A percentile compares a stretch with the other conserved stretches of the same genome.
Conservation (phyloP, 805 yeast genomes). For the Candida tallmaniae region DNA sequence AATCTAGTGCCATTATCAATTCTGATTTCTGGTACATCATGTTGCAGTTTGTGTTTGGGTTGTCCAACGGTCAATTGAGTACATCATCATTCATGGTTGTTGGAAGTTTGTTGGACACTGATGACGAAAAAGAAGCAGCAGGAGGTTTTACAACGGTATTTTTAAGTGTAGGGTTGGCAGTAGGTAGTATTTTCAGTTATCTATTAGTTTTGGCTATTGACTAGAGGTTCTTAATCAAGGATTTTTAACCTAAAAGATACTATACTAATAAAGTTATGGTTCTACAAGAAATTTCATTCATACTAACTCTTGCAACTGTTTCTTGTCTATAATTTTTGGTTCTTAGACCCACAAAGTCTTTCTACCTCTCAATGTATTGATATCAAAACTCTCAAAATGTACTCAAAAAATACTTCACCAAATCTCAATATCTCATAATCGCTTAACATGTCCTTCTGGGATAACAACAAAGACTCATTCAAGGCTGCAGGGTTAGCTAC, state of each 20-base stretch:
- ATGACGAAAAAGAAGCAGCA: constrained; percentile 80
- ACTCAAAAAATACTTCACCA: no score
- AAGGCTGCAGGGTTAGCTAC: constrained; percentile 47
- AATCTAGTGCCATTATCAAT: constrained; percentile 35
- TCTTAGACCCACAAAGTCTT: no score
- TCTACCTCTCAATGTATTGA: no score
- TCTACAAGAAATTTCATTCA: no score
- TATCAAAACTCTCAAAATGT: no score
- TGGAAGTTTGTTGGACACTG: constrained; percentile 53
- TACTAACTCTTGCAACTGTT: no score
- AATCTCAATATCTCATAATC: not conserved
- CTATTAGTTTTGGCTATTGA: constrained; percentile 43
- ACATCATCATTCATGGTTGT: constrained; percentile 79
- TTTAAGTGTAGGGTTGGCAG: constrained; percentile 70
- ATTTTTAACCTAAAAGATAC: no score
- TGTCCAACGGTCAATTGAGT: constrained; percentile 82
- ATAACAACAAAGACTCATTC: constrained; percentile 47
- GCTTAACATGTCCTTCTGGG: constrained; percentile 24
- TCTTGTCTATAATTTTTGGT: no score
- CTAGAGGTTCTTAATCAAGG: no score
- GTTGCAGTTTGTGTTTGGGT: constrained; percentile 74
- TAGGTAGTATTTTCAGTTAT: constrained; percentile 77
- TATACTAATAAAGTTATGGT: no score
- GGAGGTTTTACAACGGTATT: constrained; percentile 88
- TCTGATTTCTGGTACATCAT: constrained; percentile 66